Evolutionary conservation across 306 rosid species (phyloP), one percentile per base, ranked within the genome.

Genomic region (Prunus davidiana): DNA sequence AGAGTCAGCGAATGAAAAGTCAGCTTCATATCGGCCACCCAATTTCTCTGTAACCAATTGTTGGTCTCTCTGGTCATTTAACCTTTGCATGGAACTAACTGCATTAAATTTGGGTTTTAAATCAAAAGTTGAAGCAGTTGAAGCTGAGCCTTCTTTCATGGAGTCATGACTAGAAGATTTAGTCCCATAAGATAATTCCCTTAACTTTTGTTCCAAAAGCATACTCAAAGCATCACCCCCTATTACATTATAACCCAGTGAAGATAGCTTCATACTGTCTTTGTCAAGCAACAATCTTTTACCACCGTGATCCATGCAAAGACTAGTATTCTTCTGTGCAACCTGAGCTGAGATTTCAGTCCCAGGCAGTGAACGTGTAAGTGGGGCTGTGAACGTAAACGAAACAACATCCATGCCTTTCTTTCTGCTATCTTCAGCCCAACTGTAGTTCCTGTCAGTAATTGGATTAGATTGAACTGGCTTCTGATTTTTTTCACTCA

Each of bases 341-440:
- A 74, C 72, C 73, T 80, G 88, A 62, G 82, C 76, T 30, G 91
- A 82, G 72, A 81, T 79, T 71, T 87, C 96, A 51, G 86, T 84
- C 79, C 86, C 87, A 34, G 86, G 82, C 67, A 62, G 80, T 78
- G 78, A 83, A 78, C 91, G 84, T 64, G 95, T 67, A 75, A 94
- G 87, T 10, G 98, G 98, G 52, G 98, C 87, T 25, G 98, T 92
- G 82, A 94, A 94, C 76, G 98, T 94, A 84, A 94, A 94, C 72
- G 98, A 94, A 81, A 94, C 93, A 67, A 94, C 93, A 82, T 94
- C 98, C 78, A 85, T 85, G 71, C 91, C 97, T 67, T 92, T 89
- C 82, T 73, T 94, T 83, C 75, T 87, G 64, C 77, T 80, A 43
- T 92, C 91, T 68, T 86, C 92, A 24, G 79, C 67, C 93, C 90